Percentiles rank a stretch among this genome's conserved stretches.
These are phyloP conservation scores for Syzygium jambos DNA, from an alignment of 345 rosid genomes.

Conservation along the genomic window DNA sequence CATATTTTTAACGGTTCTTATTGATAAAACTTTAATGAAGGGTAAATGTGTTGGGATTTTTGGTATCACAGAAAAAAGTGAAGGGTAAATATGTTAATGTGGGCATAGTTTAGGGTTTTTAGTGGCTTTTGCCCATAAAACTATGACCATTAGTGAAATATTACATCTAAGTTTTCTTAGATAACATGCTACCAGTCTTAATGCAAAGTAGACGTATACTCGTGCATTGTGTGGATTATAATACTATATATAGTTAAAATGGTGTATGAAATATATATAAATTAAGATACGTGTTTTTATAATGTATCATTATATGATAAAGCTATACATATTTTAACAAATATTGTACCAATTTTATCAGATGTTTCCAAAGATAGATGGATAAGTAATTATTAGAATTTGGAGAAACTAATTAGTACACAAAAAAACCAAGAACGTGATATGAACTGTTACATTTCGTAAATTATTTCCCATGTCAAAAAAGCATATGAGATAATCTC, in stretches of 20 bases:
- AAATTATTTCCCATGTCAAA: background rate
- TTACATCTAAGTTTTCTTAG: background rate
- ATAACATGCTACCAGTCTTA: background rate
- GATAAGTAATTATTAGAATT: background rate
- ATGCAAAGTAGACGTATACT: background rate
- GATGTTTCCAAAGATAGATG: background rate
- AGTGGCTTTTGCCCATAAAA: no score
- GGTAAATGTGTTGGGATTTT: no score
- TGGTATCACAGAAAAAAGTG: no score
- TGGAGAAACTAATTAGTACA: background rate
- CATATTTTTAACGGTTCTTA: no score
- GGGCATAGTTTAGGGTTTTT: no score
- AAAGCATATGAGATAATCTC: background rate
- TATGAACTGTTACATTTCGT: background rate
- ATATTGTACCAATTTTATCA: background rate
- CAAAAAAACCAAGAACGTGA: background rate
- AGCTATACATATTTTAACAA: background rate
- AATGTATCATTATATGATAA: background rate
- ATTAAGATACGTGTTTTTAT: background rate
- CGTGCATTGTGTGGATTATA: background rate
- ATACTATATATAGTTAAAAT: background rate
- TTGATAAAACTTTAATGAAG: no score
- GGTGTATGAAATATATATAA: background rate
- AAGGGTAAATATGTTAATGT: no score
- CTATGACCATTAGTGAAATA: background rate